A percentile compares a stretch with the other conserved stretches of the same genome.
These are phyloP conservation scores for Naegleria fowleri DNA, from an alignment of 208 protist species.

Conservation along the genomic window DNA sequence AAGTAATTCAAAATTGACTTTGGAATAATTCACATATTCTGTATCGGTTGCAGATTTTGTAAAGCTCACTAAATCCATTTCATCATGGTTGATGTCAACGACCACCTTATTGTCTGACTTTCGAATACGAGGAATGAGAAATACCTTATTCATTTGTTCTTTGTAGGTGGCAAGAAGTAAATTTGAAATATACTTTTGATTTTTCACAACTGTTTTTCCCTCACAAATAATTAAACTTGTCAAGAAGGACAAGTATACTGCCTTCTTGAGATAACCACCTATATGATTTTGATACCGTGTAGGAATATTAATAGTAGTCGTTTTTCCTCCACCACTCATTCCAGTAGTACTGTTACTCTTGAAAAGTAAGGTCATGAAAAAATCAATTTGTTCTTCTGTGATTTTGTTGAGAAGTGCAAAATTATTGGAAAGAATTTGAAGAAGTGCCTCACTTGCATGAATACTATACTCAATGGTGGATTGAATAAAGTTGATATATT, in stretches of 20 bases:
- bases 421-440: not conserved
- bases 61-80: not conserved
- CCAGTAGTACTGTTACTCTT: too few species aligned
- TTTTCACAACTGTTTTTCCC: not conserved
- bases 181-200: not conserved
- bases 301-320: too few species aligned
- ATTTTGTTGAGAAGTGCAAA: not conserved
- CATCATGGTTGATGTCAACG: not conserved
- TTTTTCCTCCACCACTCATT: too few species aligned
- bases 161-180: not conserved
- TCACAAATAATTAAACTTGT: not conserved
- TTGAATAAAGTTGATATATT: conserved; percentile 2
- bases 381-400: not conserved
- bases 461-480: not conserved
- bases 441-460: not conserved
- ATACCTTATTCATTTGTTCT: not conserved
- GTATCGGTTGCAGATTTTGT: not conserved
- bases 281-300: not conserved
- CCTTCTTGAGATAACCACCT: not conserved
- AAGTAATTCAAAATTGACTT: not conserved
- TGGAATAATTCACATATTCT: not conserved
- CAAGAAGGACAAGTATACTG: not conserved
- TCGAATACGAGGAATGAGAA: not conserved
- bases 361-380: not conserved
- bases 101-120: not conserved